Percentiles rank a stretch among this genome's conserved stretches.
Conservation (phyloP, 306 rosid species). For the Adenanthera pavonina region DNA sequence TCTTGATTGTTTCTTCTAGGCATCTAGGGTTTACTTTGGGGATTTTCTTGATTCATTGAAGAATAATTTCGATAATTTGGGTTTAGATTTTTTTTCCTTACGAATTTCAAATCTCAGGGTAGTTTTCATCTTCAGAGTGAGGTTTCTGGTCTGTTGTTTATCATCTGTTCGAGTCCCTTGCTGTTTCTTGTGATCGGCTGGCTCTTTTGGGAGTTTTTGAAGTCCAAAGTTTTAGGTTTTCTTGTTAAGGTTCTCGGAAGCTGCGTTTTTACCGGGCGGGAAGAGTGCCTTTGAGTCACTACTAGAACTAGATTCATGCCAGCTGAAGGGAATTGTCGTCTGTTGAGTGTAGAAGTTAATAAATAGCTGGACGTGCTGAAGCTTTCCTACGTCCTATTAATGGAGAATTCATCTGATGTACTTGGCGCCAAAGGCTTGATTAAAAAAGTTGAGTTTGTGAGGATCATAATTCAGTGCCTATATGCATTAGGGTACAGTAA, state of each 20-base stretch:
- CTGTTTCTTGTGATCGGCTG: background rate
- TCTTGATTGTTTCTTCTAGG: background rate
- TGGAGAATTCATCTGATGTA: constrained; percentile 54
- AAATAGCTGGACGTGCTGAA: constrained; percentile 23
- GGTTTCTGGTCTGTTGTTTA: background rate
- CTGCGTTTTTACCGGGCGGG: constrained; percentile 6
- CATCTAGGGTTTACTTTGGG: constrained; percentile 13
- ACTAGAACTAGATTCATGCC: constrained; percentile 1
- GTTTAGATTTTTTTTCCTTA: background rate
- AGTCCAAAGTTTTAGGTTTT: background rate
- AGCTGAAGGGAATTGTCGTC: constrained; percentile 23
- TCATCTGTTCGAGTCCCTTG: background rate
- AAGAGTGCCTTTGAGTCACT: constrained; percentile 9
- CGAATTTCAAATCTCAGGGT: background rate
- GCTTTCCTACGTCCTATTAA: constrained; percentile 33
- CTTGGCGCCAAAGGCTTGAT: constrained; percentile 72
- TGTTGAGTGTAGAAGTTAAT: background rate
- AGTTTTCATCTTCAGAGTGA: background rate
- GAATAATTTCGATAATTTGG: background rate
- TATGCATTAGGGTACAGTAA: constrained; percentile 67
- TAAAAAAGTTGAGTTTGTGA: constrained; percentile 69
- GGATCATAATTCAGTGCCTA: constrained; percentile 73
- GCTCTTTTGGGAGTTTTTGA: background rate
- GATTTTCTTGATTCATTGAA: background rate
- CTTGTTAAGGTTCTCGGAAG: background rate